These are phyloP conservation scores for Penicillium carneum DNA, from an alignment of 2,329 filamentous ascomycete genomes.

Conservation along the genomic window DNA sequence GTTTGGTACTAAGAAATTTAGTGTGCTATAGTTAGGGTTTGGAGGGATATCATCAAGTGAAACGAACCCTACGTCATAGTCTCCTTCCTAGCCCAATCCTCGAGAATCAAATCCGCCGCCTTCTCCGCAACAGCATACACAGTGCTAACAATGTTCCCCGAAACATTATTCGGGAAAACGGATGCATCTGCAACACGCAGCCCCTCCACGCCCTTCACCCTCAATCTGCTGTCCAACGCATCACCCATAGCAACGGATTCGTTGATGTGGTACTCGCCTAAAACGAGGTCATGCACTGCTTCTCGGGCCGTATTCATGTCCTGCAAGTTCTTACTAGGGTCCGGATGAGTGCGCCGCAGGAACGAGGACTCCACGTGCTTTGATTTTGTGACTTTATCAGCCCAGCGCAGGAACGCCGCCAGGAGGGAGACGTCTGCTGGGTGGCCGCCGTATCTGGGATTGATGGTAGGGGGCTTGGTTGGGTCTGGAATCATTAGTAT, in stretches of 20 bases:
- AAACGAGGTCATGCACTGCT: slow-evolving; percentile 23
- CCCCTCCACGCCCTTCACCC: slow-evolving; percentile 40
- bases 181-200: slow-evolving; percentile 41
- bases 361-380: slow-evolving; percentile 19
- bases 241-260: slow-evolving; percentile 44
- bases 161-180: slow-evolving; percentile 41
- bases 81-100: slow-evolving; percentile 29
- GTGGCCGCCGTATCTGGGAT: slow-evolving; percentile 30
- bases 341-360: slow-evolving; percentile 19
- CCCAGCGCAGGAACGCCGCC: slow-evolving; percentile 30
- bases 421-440: slow-evolving; percentile 30
- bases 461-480: slow-evolving; percentile 23
- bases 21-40: too few species aligned
- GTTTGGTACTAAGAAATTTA: too few species aligned
- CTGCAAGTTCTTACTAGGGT: slow-evolving; percentile 23
- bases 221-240: slow-evolving; percentile 39
- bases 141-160: slow-evolving; percentile 41
- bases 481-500: slow-evolving; percentile 25
- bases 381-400: slow-evolving; percentile 25
- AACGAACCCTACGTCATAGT: not conserved
- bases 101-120: slow-evolving; percentile 45
- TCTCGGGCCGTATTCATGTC: slow-evolving; percentile 24
- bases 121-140: slow-evolving; percentile 48
- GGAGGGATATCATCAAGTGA: too few species aligned
- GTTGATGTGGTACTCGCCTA: slow-evolving; percentile 31